phyloP scores from a whole-genome alignment of 2,329 filamentous ascomycete genomes.

The Aspergillus tubingensis region DNA sequence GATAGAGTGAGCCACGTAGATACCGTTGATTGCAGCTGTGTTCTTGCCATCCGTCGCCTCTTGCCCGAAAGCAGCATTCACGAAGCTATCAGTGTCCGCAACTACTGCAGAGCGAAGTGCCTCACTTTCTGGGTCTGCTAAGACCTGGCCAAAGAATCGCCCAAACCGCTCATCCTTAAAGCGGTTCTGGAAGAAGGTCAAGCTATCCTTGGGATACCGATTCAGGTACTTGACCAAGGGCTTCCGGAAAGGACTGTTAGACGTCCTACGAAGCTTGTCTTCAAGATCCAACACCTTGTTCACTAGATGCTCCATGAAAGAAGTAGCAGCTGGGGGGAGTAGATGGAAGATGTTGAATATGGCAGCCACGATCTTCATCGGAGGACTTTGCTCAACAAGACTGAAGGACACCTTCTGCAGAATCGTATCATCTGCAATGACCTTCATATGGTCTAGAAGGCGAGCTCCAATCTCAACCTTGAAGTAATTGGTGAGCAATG shows the following conservation, averaged over 20 bases:
- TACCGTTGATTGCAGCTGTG: constrained; percentile 79
- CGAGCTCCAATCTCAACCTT: constrained; percentile 96
- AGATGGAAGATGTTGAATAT: constrained; percentile 97
- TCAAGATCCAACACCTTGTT: constrained; percentile 90
- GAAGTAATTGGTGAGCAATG: constrained; percentile 95
- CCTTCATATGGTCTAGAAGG: constrained; percentile 90
- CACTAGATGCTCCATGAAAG: constrained; percentile 87
- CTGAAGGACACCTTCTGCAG: constrained; percentile 92
- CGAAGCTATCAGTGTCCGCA: constrained; percentile 70
- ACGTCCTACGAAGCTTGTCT: constrained; percentile 78
- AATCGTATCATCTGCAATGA: constrained; percentile 76
- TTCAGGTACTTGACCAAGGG: constrained; percentile 93
- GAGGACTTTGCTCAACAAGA: constrained; percentile 85
- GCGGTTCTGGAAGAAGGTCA: constrained; percentile 74
- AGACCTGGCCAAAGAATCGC: constrained; percentile 84
- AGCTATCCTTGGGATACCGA: constrained; percentile 85
- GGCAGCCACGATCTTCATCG: constrained; percentile 92
- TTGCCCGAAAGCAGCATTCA: constrained; percentile 64
- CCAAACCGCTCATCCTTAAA: constrained; percentile 86
- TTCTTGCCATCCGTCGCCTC: constrained; percentile 69
- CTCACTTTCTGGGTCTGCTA: constrained; percentile 73
- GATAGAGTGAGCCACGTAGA: constrained; percentile 81
- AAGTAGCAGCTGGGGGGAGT: constrained; percentile 84
- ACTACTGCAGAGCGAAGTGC: constrained; percentile 74
- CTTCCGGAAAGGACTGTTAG: constrained; percentile 85